phyloP scores from a whole-genome alignment of 1,284 basidiomycete species.

The Cystobasidiaceae sp. region DNA sequence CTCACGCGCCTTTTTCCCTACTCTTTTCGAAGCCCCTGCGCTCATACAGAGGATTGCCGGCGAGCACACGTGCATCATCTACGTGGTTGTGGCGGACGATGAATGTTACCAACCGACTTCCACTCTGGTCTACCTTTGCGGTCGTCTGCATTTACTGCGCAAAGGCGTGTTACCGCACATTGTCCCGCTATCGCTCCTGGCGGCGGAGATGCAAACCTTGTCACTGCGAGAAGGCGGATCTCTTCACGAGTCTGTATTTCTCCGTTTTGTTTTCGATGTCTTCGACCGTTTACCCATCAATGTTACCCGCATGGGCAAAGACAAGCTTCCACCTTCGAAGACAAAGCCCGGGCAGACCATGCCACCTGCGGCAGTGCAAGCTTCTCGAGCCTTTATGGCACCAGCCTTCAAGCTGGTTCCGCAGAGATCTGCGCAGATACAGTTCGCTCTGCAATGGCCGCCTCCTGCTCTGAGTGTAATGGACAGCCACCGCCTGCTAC shows the following conservation, averaged over 20 bases:
- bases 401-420: constrained; percentile 61
- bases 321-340: constrained; percentile 42
- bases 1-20: too few relatives aligned
- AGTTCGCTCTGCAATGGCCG: constrained; percentile 51
- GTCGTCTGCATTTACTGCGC: constrained; percentile 46
- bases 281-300: constrained; percentile 64
- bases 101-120: constrained; percentile 48
- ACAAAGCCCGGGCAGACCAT: background rate
- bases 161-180: constrained; percentile 58
- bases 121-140: constrained; percentile 54
- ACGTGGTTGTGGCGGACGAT: constrained; percentile 54
- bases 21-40: background rate
- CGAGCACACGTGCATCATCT: constrained; percentile 42
- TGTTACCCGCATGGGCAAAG: too few relatives aligned
- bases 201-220: constrained; percentile 48
- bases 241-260: constrained; percentile 48
- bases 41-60: background rate
- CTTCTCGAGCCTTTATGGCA: constrained; percentile 55
- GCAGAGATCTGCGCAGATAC: constrained; percentile 52
- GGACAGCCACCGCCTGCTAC: constrained; percentile 64
- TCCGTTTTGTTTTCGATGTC: constrained; percentile 56
- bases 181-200: constrained; percentile 60
- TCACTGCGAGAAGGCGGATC: constrained; percentile 43
- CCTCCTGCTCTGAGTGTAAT: constrained; percentile 59
- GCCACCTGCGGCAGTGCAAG: background rate